A percentile compares a stretch with the other conserved stretches of the same genome.
Evolutionary conservation across 2,329 filamentous ascomycete genomes (phyloP).

Genomic region (Calonectria fujianensis): DNA sequence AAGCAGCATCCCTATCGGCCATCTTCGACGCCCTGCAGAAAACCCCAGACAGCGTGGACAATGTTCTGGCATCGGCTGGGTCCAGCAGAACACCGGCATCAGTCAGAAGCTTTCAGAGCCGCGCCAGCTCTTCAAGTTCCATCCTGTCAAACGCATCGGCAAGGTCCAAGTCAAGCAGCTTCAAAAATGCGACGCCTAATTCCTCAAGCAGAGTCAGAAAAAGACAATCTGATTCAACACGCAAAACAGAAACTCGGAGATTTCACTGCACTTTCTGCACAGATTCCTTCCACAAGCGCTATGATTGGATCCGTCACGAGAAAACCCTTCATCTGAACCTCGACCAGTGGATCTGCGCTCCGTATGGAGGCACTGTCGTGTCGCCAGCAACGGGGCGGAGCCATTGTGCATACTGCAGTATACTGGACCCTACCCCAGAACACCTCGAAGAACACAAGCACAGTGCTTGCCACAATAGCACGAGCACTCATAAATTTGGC

Average conservation of each 20-base stretch:
- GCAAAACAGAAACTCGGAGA: conserved; percentile 14
- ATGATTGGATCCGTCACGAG: conserved; percentile 71
- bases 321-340: conserved; percentile 67
- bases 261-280: conserved; percentile 69
- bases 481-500: conserved; percentile 56
- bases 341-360: conserved; percentile 67
- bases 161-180: conserved; percentile 6
- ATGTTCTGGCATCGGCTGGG: neutral
- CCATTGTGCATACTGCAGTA: conserved; percentile 62
- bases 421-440: conserved; percentile 53
- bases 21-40: conserved; percentile 25
- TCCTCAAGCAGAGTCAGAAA: conserved; percentile 41
- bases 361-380: conserved; percentile 57
- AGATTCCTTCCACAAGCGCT: conserved; percentile 65
- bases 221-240: conserved; percentile 25
- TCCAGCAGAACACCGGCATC: conserved; percentile 38
- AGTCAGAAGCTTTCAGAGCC: conserved; percentile 25
- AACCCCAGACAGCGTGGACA: neutral
- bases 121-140: conserved; percentile 7
- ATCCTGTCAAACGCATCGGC: conserved; percentile 3
- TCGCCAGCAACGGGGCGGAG: conserved; percentile 54
- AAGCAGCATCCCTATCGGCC: conserved; percentile 20
- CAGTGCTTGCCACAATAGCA: conserved; percentile 69
- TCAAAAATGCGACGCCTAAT: neutral
- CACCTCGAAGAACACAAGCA: conserved; percentile 62